Evolutionary conservation across 495 filamentous ascomycete genomes (phyloP).

Genomic region (Pyronema domesticum): DNA sequence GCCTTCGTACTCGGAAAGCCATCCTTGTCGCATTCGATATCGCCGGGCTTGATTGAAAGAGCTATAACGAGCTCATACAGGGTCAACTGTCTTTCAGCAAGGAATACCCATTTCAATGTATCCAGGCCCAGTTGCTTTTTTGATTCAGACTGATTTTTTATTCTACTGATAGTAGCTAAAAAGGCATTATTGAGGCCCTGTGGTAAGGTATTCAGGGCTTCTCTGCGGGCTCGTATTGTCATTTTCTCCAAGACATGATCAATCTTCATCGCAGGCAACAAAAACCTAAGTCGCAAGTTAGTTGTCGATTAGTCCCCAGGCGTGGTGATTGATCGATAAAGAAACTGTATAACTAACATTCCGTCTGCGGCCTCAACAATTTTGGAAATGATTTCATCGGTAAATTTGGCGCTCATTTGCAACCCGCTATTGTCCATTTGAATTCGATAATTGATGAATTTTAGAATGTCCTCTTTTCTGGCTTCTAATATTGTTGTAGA

Average conservation of each 20-base stretch:
- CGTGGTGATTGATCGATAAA: not conserved
- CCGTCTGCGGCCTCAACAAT: not conserved
- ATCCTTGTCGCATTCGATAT: not conserved
- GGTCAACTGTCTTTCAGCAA: not conserved
- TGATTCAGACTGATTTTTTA: not conserved
- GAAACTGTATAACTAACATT: not conserved
- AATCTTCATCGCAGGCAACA: not conserved
- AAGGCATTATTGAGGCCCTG: not conserved
- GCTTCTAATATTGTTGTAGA: not conserved
- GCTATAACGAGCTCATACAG: not conserved
- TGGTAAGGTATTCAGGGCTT: not conserved
- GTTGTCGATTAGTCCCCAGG: not conserved
- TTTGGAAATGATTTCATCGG: not conserved
- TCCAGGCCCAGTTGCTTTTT: not conserved
- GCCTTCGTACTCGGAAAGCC: not conserved
- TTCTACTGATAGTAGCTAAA: not conserved
- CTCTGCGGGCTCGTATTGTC: not conserved
- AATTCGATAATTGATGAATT: not conserved
- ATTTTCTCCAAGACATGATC: not conserved
- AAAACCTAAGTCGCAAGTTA: no score
- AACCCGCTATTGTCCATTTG: not conserved
- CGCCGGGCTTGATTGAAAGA: not conserved
- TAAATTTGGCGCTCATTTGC: not conserved
- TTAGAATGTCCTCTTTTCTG: not conserved
- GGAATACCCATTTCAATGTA: not conserved